These are phyloP conservation scores for Castanea mollissima DNA, from an alignment of 306 rosid species.

Conservation along the genomic window DNA sequence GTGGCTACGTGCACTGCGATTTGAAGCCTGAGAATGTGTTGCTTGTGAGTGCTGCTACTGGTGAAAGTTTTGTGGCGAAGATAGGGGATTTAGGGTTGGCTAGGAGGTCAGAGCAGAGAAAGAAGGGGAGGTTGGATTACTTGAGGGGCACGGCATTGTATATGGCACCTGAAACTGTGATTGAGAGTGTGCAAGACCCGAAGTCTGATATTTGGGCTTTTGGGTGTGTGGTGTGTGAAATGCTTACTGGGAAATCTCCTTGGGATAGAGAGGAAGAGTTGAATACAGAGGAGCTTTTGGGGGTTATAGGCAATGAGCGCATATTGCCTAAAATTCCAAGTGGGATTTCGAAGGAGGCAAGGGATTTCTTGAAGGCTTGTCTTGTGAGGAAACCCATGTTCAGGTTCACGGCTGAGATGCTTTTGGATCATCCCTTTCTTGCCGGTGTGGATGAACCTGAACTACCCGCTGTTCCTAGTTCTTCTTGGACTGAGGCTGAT, in stretches of 20 bases:
- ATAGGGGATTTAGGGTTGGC: slow-evolving; percentile 31
- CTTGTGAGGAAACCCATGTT: slow-evolving; percentile 3
- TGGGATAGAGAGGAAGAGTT: slow-evolving; percentile 15
- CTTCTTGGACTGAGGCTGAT: background rate
- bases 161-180: slow-evolving; percentile 28
- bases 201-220: slow-evolving; percentile 37
- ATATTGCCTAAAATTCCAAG: slow-evolving; percentile 7
- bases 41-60: background rate
- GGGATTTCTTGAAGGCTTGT: slow-evolving; percentile 24
- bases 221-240: slow-evolving; percentile 29
- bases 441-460: background rate
- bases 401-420: slow-evolving; percentile 33
- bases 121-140: background rate
- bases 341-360: slow-evolving; percentile 14
- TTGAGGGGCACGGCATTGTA: slow-evolving; percentile 23
- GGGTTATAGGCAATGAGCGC: background rate
- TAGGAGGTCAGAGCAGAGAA: background rate
- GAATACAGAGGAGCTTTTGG: background rate
- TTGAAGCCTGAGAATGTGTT: slow-evolving; percentile 12
- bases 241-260: slow-evolving; percentile 18
- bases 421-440: slow-evolving; percentile 16
- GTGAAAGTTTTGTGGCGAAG: slow-evolving; percentile 4
- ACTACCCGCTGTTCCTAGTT: background rate
- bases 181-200: slow-evolving; percentile 3
- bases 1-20: slow-evolving; percentile 13